Conservation (phyloP, 352 stramenopile species). For the Phytophthora brassicae region DNA sequence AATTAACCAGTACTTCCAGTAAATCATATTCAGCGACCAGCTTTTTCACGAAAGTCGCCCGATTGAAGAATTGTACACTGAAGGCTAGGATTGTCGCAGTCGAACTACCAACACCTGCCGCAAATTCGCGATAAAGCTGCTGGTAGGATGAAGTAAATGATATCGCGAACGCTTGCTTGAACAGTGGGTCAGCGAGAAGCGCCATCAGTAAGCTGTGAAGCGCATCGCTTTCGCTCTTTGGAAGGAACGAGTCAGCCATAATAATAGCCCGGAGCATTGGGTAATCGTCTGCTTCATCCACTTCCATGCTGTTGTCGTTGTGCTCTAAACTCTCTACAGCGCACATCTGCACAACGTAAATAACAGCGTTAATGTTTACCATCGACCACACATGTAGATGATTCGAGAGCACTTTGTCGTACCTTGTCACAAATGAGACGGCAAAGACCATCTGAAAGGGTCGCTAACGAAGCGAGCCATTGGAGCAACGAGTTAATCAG, state of each 20-base stretch:
- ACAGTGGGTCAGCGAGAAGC: slow-evolving; percentile 94
- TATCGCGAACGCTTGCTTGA: slow-evolving; percentile 96
- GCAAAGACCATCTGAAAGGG: slow-evolving; percentile 79
- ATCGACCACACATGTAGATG: neutral
- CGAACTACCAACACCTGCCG: slow-evolving; percentile 67
- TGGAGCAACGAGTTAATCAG: slow-evolving; percentile 74
- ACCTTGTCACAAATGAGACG: slow-evolving; percentile 84
- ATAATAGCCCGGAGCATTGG: slow-evolving; percentile 78
- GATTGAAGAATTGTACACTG: slow-evolving; percentile 98
- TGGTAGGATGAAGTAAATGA: slow-evolving; percentile 95
- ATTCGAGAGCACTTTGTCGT: slow-evolving; percentile 1
- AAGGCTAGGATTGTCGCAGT: slow-evolving; percentile 92
- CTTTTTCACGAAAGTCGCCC: slow-evolving; percentile 94
- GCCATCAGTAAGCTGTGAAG: slow-evolving; percentile 95
- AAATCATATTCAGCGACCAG: slow-evolving; percentile 75
- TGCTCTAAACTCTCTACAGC: slow-evolving; percentile 41
- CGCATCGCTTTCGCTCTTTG: slow-evolving; percentile 72
- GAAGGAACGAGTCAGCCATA: slow-evolving; percentile 81
- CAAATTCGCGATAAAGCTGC: slow-evolving; percentile 78
- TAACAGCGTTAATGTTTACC: slow-evolving; percentile 15
- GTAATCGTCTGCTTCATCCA: slow-evolving; percentile 47
- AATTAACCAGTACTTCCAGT: slow-evolving; percentile 69
- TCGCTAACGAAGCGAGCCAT: slow-evolving; percentile 81
- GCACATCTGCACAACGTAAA: slow-evolving; percentile 34
- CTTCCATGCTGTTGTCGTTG: slow-evolving; percentile 41